These are phyloP conservation scores for Acanthamoeba sp. DNA, from an alignment of 208 protist genomes.

Conservation along the genomic window DNA sequence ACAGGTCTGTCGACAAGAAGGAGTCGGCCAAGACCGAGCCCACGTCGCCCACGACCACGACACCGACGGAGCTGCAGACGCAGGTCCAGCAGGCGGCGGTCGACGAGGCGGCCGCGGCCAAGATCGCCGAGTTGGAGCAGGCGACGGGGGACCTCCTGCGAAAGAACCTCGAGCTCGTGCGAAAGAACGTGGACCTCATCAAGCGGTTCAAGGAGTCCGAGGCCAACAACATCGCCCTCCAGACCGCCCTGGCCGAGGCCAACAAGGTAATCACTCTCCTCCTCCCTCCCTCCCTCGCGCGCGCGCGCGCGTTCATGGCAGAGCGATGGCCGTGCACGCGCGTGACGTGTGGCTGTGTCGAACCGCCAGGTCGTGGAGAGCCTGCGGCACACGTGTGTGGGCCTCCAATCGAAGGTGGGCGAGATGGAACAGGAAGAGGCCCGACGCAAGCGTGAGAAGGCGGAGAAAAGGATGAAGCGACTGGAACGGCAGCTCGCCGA, in stretches of 20 bases:
- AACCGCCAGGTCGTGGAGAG: not conserved
- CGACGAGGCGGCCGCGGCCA: not conserved
- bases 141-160: not conserved
- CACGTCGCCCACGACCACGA: not conserved
- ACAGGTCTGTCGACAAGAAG: not conserved
- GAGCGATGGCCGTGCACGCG: too few relatives aligned
- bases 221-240: not conserved
- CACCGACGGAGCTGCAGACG: not conserved
- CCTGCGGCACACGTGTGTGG: not conserved
- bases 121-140: constrained; percentile 16
- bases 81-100: not conserved
- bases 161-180: constrained; percentile 13
- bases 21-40: not conserved
- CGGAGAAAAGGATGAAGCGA: not conserved
- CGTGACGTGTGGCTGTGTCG: too few relatives aligned
- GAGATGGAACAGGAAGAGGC: constrained; percentile 12
- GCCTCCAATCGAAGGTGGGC: not conserved
- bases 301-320: not conserved
- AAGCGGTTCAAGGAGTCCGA: constrained; percentile 38
- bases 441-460: not conserved
- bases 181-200: constrained; percentile 50
- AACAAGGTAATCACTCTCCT: not conserved
- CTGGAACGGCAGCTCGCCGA: not conserved
- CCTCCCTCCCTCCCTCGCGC: not conserved
- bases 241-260: not conserved